Conservation (phyloP, 352 stramenopile species). For the Phytopythium kandeliae region DNA sequence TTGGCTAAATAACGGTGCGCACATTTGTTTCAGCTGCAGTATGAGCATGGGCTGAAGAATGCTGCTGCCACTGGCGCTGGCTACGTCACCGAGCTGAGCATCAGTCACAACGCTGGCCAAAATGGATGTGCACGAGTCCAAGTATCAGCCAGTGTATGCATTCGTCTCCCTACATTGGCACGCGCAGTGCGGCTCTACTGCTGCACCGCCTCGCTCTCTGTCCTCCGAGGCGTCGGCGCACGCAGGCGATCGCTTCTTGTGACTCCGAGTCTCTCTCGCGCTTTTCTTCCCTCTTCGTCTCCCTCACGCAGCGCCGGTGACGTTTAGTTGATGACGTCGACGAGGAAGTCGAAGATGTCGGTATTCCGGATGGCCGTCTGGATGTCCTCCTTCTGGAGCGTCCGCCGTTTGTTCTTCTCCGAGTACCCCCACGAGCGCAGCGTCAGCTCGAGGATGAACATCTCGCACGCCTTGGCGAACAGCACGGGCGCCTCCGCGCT, state of each 20-base stretch:
- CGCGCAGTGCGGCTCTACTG: background rate
- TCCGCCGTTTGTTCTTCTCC: slow-evolving; percentile 91
- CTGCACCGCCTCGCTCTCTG: background rate
- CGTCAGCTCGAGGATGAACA: slow-evolving; percentile 92
- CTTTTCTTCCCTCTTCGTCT: too few species aligned
- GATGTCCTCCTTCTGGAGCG: slow-evolving; percentile 89
- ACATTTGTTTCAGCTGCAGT: too few species aligned
- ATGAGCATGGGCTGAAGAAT: too few species aligned
- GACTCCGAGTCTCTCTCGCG: too few species aligned
- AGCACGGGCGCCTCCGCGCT: slow-evolving; percentile 89
- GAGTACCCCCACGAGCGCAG: slow-evolving; percentile 87
- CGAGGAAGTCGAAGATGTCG: slow-evolving; percentile 91
- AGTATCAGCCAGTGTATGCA: background rate
- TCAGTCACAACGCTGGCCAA: too few species aligned
- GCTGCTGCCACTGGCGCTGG: too few species aligned
- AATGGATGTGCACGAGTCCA: too few species aligned
- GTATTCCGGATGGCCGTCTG: slow-evolving; percentile 88
- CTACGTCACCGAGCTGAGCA: too few species aligned
- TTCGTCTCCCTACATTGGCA: background rate
- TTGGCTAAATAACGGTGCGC: too few species aligned
- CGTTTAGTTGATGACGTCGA: slow-evolving; percentile 91
- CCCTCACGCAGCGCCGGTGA: too few species aligned
- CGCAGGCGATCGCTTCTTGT: too few species aligned
- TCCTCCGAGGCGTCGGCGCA: background rate
- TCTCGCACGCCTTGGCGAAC: slow-evolving; percentile 92